A percentile compares a stretch with the other conserved stretches of the same genome.
Conservation (phyloP, 2,329 filamentous ascomycete genomes). For the Erysiphe neolycopersici region DNA sequence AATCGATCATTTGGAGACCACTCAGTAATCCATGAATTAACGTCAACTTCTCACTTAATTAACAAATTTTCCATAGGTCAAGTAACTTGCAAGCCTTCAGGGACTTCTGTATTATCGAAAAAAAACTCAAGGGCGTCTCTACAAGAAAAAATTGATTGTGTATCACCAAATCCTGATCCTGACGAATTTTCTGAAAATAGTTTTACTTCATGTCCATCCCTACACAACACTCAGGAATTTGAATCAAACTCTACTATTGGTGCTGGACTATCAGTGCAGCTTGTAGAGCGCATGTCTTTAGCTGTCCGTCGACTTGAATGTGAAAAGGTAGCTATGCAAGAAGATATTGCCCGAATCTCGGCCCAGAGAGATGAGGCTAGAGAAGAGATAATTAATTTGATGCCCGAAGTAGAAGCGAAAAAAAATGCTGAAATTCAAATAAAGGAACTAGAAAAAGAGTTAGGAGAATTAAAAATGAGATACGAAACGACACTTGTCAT, state of each 20-base stretch:
- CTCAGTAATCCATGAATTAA: slow-evolving; percentile 10
- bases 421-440: slow-evolving; percentile 32
- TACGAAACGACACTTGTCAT: slow-evolving; percentile 86
- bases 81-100: slow-evolving; percentile 8
- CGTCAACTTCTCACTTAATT: slow-evolving; percentile 3
- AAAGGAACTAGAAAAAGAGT: slow-evolving; percentile 35
- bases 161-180: slow-evolving; percentile 14
- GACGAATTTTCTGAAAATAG: slow-evolving; percentile 23
- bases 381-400: slow-evolving; percentile 69
- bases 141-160: slow-evolving; percentile 6
- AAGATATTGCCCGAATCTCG: slow-evolving; percentile 57
- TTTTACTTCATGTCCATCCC: slow-evolving; percentile 31
- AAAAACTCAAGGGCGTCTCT: slow-evolving; percentile 11
- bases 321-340: slow-evolving; percentile 68
- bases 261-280: slow-evolving; percentile 75
- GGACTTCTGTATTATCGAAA: slow-evolving; percentile 5
- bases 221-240: slow-evolving; percentile 54
- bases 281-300: slow-evolving; percentile 88
- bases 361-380: slow-evolving; percentile 78
- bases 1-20: slow-evolving; percentile 10
- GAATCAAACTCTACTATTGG: slow-evolving; percentile 71
- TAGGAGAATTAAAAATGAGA: slow-evolving; percentile 42
- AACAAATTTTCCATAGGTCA: slow-evolving; percentile 9
- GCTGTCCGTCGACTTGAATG: slow-evolving; percentile 74
- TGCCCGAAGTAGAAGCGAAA: slow-evolving; percentile 60